Evolutionary conservation across 306 rosid genomes (phyloP), one percentile per base, ranked within the genome.

Genomic region (Cucumis cinereus): DNA sequence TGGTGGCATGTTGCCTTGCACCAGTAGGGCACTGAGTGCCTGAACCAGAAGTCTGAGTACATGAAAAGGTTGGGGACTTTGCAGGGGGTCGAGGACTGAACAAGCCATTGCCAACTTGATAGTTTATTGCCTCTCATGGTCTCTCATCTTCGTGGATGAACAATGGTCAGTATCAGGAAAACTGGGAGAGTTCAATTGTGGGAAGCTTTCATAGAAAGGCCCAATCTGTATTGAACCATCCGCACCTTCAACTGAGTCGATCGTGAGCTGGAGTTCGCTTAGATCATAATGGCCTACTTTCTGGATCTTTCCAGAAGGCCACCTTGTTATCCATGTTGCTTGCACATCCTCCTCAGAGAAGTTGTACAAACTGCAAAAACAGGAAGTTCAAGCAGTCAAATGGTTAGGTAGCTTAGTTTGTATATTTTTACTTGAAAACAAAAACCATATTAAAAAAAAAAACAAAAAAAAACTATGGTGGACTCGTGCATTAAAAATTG

Each of bases 241-340:
- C 0, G 91, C 90, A 41, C 90, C 92, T 79, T 86, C 87, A 6
- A 89, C 93, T 0, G 92, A 86, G 81, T 91, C 89, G 8, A 87
- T 86, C 73, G 87, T 89, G 7, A 82, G 84, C n/a, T 89, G 92
- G 68, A 89, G 89, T 76, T 89, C 89, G 81, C 83, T 83, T 13
- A 87, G 63, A 30, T 92, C 87, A 30, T 92, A 89, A 80, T 86
- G 97, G 0, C 90, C 88, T 1, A 89, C 92, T 59, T 85, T 91
- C 83, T 89, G 89, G 22, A 87, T 91, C 83, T 84, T 91, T 73
- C 90, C 73, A 8, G 96, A 87, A 15, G 91, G 92, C 89, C 92
- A 87, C 73, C 96, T 74, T 6, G 82, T 83, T 14, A 89, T 89
- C 28, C 93, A 66, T 89, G 90, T 77, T 89, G 91, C 77, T 88